Evolutionary conservation across 192 early-diverging fungal species (phyloP).

Genomic region (Ambispora gerdemannii): DNA sequence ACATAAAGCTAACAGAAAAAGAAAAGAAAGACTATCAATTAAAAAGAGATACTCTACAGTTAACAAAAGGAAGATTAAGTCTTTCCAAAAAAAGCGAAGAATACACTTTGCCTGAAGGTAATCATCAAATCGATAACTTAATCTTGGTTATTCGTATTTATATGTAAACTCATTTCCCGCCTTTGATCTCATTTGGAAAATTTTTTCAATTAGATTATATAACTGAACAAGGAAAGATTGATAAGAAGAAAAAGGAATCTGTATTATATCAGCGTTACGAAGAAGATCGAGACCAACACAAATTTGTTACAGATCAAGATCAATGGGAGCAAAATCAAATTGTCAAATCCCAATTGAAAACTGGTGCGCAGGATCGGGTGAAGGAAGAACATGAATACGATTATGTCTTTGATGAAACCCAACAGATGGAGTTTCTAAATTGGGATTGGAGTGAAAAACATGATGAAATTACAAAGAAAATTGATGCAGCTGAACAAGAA

Average conservation of each 20-base stretch:
- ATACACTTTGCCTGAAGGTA: conserved; percentile 78
- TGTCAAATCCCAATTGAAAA: conserved; percentile 52
- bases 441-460: conserved; percentile 54
- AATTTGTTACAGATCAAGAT: conserved; percentile 83
- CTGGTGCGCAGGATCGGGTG: conserved; percentile 51
- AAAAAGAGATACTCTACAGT: conserved; percentile 76
- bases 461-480: conserved; percentile 48
- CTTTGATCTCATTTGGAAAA: conserved; percentile 40
- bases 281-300: conserved; percentile 62
- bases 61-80: conserved; percentile 80
- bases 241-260: conserved; percentile 88
- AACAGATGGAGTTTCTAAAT: conserved; percentile 86
- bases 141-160: conserved; percentile 14
- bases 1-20: conserved; percentile 68
- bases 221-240: conserved; percentile 96
- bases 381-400: conserved; percentile 70
- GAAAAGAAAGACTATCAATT: conserved; percentile 78
- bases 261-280: conserved; percentile 88
- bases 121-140: conserved; percentile 2
- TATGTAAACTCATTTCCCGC: background rate
- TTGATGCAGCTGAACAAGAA: conserved; percentile 70
- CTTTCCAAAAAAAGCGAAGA: conserved; percentile 78
- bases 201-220: conserved; percentile 70
- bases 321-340: conserved; percentile 90
- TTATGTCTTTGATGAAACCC: conserved; percentile 85